Evolutionary conservation across 192 early-diverging fungal genomes (phyloP), one percentile per base, ranked within the genome.

Genomic region (Spizellomyces punctatus): DNA sequence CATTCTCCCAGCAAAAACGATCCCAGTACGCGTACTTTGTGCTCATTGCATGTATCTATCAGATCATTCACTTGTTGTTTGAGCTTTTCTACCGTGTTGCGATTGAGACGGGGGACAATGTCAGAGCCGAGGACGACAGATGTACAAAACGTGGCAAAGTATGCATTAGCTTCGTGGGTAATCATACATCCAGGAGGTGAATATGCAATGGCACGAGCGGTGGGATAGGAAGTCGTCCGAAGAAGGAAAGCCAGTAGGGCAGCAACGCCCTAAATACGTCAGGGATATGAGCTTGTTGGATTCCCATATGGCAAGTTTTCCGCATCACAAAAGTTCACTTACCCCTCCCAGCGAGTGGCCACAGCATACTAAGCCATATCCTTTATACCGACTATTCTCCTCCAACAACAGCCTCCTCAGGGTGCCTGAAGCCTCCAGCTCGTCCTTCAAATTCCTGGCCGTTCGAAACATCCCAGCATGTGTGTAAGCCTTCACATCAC

Each of bases 291-390:
- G 17, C 50, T 54, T 54, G 4, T 54, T 54, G 50, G 12, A 16
- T 54, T 54, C 52, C 52, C 17, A 19, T 54, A 54, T 19, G 17
- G 52, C 52, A 2, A 54, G 1, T 54, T 54, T 54, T 19, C 16
- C 52, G 27, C 3, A 36, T 54, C 16, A 22, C 17, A 36, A 10
- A 66, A 36, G 3, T 36, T 36, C 27, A 36, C 44, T 48, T 67
- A 78, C 80, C 44, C 69, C 85, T 0, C 85, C 85, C 9, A 86
- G 68, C 5, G 79, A 81, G 63, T 86, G 85, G 6, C 85, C 85
- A 45, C 67, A 66, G 5, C 66, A 43, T 36, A 86, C 55, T 10
- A 85, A 21, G 5, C 58, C 45, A 63, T 82, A 84, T 41, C 36
- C 49, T 10, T 7, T 6, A 73, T 78, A 85, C 44, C 46, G n/a